Percentiles rank a stretch among this genome's conserved stretches.
phyloP scores from a whole-genome alignment of 2,329 filamentous ascomycete species.

The Aspergillus quadricinctus region DNA sequence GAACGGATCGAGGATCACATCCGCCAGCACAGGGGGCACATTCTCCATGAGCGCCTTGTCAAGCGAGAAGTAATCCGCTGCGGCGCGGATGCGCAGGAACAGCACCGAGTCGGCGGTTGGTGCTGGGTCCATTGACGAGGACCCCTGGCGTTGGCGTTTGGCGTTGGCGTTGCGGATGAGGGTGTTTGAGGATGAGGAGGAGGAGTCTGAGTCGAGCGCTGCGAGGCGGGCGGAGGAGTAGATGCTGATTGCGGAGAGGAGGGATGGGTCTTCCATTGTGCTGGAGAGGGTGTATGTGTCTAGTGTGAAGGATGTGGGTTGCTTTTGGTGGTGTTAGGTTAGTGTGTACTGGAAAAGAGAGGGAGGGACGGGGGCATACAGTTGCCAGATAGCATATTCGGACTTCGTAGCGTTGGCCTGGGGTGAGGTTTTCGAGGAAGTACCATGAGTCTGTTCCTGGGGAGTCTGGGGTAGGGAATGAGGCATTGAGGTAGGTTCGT shows the following conservation, averaged over 20 bases:
- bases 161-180: conserved; percentile 8
- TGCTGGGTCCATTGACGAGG: conserved; percentile 10
- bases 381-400: conserved; percentile 91
- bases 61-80: conserved; percentile 80
- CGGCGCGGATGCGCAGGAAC: conserved; percentile 68
- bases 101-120: conserved; percentile 50
- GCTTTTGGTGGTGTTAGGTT: conserved; percentile 47
- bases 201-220: too few relatives aligned
- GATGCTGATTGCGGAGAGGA: conserved; percentile 61
- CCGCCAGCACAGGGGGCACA: conserved; percentile 70
- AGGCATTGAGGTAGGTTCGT: conserved; percentile 61
- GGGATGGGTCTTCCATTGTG: conserved; percentile 58
- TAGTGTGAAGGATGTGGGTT: conserved; percentile 78
- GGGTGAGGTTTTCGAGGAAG: conserved; percentile 65
- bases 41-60: conserved; percentile 69
- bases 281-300: conserved; percentile 58
- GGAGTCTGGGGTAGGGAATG: conserved; percentile 57
- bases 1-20: conserved; percentile 83
- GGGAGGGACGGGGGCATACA: conserved; percentile 50
- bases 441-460: conserved; percentile 72
- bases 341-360: not conserved
- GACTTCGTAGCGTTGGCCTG: conserved; percentile 78
- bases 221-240: conserved; percentile 55
- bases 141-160: not conserved
- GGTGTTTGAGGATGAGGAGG: conserved; percentile 12